phyloP scores from a whole-genome alignment of 306 rosid genomes.

The Cicer yamashitae region DNA sequence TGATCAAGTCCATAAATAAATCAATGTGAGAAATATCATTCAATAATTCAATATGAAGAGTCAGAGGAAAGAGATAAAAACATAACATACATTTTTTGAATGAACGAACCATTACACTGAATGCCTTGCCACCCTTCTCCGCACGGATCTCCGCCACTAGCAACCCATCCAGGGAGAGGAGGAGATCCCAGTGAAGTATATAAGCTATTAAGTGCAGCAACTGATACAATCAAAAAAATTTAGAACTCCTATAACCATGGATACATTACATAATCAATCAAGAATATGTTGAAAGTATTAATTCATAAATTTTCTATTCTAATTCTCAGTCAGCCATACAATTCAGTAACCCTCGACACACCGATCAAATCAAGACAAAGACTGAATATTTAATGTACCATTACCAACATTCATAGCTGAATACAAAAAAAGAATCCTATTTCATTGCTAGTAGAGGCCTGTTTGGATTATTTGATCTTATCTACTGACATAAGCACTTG shows the following conservation, averaged over 20 bases:
- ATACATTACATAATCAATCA: slow-evolving; percentile 26
- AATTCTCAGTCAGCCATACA: slow-evolving; percentile 21
- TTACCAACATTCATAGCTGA: slow-evolving; percentile 30
- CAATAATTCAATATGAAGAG: slow-evolving; percentile 28
- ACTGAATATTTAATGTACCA: slow-evolving; percentile 3
- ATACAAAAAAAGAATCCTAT: slow-evolving; percentile 15
- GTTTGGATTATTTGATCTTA: too few species aligned
- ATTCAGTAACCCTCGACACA: slow-evolving; percentile 9
- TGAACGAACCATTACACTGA: slow-evolving; percentile 67
- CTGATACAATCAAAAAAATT: slow-evolving; percentile 62
- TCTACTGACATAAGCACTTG: too few species aligned
- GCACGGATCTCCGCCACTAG: slow-evolving; percentile 92
- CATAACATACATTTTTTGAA: slow-evolving; percentile 65
- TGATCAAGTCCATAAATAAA: neutral
- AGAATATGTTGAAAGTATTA: slow-evolving; percentile 14
- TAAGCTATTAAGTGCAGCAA: slow-evolving; percentile 86
- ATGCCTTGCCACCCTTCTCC: slow-evolving; percentile 98
- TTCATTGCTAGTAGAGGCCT: slow-evolving; percentile 15
- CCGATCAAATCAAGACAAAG: slow-evolving; percentile 15
- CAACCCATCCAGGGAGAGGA: slow-evolving; percentile 84
- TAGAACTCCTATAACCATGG: slow-evolving; percentile 38
- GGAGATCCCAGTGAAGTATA: slow-evolving; percentile 77
- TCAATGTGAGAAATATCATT: slow-evolving; percentile 16
- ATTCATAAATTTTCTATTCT: slow-evolving; percentile 2
- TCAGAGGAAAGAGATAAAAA: slow-evolving; percentile 38